These are phyloP conservation scores for Camelina neglecta DNA, from an alignment of 345 rosid genomes.

Conservation along the genomic window DNA sequence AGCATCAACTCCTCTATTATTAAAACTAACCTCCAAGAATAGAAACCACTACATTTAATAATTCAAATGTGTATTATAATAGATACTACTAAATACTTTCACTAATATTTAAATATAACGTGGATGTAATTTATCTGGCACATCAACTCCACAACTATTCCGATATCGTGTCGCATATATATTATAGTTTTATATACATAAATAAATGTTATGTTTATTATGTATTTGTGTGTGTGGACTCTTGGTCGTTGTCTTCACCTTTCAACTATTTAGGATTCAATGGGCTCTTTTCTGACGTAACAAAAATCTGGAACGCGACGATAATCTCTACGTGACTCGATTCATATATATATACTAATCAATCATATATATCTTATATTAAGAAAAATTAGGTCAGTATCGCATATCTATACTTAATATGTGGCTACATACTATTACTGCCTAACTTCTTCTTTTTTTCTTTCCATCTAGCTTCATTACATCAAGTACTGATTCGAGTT, in stretches of 20 bases:
- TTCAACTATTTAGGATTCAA: conserved; percentile 46
- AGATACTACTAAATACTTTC: not conserved
- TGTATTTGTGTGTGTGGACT: not conserved
- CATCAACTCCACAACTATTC: conserved; percentile 38
- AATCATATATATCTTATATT: conserved; percentile 14
- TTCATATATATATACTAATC: conserved; percentile 11
- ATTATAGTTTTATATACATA: not conserved
- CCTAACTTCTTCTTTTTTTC: conserved; percentile 33
- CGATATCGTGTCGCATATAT: conserved; percentile 12
- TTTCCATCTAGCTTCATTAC: conserved; percentile 14
- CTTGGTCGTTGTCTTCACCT: conserved; percentile 32
- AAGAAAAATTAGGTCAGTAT: conserved; percentile 10
- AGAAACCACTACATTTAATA: conserved; percentile 12
- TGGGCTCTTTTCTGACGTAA: conserved; percentile 41
- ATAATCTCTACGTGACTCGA: conserved; percentile 22
- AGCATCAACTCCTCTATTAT: too few relatives aligned
- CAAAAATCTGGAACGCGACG: conserved; percentile 9
- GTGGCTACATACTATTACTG: conserved; percentile 40
- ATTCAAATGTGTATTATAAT: not conserved
- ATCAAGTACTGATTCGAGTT: conserved; percentile 1
- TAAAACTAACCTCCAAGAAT: conserved; percentile 15
- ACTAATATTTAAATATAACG: conserved; percentile 11
- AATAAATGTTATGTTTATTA: not conserved
- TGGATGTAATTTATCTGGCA: conserved; percentile 32
- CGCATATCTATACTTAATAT: not conserved